Evolutionary conservation across 2,329 filamentous ascomycete genomes (phyloP).

Genomic region (Botrytis elliptica): DNA sequence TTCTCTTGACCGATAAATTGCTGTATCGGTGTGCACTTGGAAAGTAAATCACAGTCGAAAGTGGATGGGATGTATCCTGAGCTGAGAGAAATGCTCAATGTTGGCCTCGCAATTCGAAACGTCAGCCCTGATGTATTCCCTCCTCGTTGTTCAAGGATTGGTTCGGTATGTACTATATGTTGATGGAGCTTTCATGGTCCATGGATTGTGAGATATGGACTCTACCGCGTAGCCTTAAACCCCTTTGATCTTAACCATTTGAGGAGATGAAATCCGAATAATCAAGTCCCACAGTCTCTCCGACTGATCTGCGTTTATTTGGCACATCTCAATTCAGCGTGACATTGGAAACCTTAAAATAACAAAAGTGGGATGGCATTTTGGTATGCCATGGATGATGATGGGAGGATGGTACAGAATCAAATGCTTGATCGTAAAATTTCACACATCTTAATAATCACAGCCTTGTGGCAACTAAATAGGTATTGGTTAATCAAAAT

Average conservation of each 20-base stretch:
- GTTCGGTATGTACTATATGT: neutral
- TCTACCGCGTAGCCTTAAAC: slow-evolving; percentile 2
- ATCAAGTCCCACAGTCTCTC: slow-evolving; percentile 1
- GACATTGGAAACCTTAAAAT: slow-evolving; percentile 4
- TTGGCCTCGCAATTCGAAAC: slow-evolving; percentile 9
- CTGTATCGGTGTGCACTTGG: neutral
- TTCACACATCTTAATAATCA: neutral
- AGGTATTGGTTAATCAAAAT: neutral
- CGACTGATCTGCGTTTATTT: slow-evolving; percentile 1
- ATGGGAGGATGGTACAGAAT: slow-evolving; percentile 7
- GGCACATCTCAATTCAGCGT: slow-evolving; percentile 5
- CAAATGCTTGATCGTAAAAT: slow-evolving; percentile 1
- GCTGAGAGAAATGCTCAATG: neutral
- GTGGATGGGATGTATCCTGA: neutral
- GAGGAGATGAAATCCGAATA: neutral
- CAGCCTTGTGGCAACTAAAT: neutral
- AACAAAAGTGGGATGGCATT: slow-evolving; percentile 9
- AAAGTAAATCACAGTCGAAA: neutral
- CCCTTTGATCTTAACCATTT: neutral
- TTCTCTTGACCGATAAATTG: slow-evolving; percentile 6
- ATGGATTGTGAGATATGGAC: neutral
- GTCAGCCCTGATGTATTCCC: neutral
- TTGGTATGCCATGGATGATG: neutral
- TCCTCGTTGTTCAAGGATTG: slow-evolving; percentile 2
- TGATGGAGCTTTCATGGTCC: slow-evolving; percentile 8